Evolutionary conservation across 2,329 filamentous ascomycete species (phyloP), one percentile per base, ranked within the genome.

Genomic region (Trichophyton benhamiae): DNA sequence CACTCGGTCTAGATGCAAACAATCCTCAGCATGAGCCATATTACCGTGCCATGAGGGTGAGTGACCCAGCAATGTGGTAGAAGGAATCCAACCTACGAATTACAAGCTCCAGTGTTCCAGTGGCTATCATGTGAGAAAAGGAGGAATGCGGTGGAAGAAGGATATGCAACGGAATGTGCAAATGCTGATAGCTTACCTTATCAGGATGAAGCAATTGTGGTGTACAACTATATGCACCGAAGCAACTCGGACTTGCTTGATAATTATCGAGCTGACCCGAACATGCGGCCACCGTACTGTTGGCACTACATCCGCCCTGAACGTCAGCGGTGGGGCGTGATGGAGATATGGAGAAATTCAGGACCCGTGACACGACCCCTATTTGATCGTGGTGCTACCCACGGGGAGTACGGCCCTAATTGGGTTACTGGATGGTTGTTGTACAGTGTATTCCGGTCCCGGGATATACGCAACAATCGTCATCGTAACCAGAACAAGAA

Each of bases 381-480:
- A 3, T 78, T 78, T 59, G 73, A 76, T 49, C 71, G 68, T 4
- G 76, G 76, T 22, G 68, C 66, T 20, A 77, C 74, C 0, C 71
- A 69, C 30, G 74, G 75, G 62, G 76, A 78, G 66, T 74, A 77
- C 62, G 75, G 72, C 6, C 76, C 76, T 4, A 78, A 78, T 61
- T 78, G 76, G 76, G 76, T 78, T 13, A 73, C 75, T 0, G 72
- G 74, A 15, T 78, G 76, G 76, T 68, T 78, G 68, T 67, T 78
- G 65, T 78, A 78, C 66, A 77, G 75, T 63, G 76, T 78, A 30
- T 78, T 78, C 67, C 74, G 76, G n/a, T 77, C 75, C 20, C 67
- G 76, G 59, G 76, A 78, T 68, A 72, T 76, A 61, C 70, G 76
- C 58, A 78, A 78, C 67, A 77, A 77, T 68, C 73, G 76, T 25